Conservation (phyloP, 768 basidiomycete species). For the Amanita muscaria region DNA sequence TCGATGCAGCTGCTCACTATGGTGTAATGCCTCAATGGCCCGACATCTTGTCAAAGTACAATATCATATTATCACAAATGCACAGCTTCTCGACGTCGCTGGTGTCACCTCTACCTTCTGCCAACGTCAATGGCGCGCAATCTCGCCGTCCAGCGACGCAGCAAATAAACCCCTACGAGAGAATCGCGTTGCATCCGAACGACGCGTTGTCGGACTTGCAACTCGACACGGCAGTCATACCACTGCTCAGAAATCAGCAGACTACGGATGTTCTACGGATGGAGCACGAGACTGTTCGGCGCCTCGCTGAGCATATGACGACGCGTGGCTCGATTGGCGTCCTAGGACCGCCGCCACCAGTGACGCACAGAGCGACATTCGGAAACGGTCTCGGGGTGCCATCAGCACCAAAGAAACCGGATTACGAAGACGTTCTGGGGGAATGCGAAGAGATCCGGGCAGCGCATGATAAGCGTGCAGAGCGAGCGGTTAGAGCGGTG, state of each 20-base stretch:
- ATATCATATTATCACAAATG: constrained; percentile 73
- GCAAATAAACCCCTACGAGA: constrained; percentile 44
- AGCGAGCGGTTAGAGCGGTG: constrained; percentile 73
- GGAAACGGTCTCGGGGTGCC: constrained; percentile 15
- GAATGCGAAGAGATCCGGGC: constrained; percentile 60
- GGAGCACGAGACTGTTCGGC: constrained; percentile 66
- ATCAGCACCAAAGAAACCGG: constrained; percentile 28
- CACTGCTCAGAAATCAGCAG: constrained; percentile 71
- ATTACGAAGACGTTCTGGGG: constrained; percentile 53
- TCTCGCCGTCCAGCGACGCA: constrained; percentile 11
- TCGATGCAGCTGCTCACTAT: constrained; percentile 49
- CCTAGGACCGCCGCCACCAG: constrained; percentile 28
- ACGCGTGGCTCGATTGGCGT: constrained; percentile 49
- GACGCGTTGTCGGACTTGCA: constrained; percentile 50
- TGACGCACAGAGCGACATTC: constrained; percentile 8
- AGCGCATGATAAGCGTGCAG: constrained; percentile 69
- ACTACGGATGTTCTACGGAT: constrained; percentile 64
- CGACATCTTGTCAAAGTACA: constrained; percentile 81
- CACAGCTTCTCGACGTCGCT: constrained; percentile 67
- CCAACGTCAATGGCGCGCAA: constrained; percentile 3
- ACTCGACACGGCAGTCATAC: constrained; percentile 66
- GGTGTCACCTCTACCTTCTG: constrained; percentile 28
- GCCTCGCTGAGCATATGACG: constrained; percentile 58
- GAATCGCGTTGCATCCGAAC: constrained; percentile 61
- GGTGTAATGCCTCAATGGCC: constrained; percentile 76